Evolutionary conservation across 1,139 yeast species (phyloP), one percentile per base, ranked within the genome.

Genomic region (Saccharomycopsis hybrid): DNA sequence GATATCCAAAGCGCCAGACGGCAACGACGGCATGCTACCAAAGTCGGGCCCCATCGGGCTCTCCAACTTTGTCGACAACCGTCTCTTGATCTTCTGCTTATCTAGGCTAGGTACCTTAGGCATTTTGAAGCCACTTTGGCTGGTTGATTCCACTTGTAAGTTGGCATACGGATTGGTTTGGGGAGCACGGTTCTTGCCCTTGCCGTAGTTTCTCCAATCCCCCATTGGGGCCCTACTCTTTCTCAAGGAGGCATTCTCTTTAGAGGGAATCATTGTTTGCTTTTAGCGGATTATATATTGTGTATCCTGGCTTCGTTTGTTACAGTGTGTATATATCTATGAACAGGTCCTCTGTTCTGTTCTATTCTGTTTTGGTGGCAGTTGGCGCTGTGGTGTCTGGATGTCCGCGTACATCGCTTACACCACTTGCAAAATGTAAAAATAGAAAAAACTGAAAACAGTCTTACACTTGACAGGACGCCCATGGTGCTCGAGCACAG

Each of bases 61-160:
- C 13, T 51, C 55, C 2, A 50, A 44, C 31, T 50, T 53, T 49
- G 44, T 51, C 2, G 54, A 51, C 25, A 53, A 40, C 13, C 56
- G 27, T 31, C 55, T 13, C 32, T 50, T 52, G 53, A 69, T 69
- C 54, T 67, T 68, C 43, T 64, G 69, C 51, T 68, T 65, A 42
- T 66, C 70, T 44, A 61, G 62, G 32, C 63, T 62, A 45, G 62
- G 54, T 5, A 57, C 59, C 35, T 58, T 41, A 9, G 55, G 53
- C 5, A 49, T 39, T 5, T 39, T 41, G 31, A 49, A 38, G 13
- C 28, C 33, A n/a, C 30, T 38, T 5, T 32, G 30, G 35, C 25
- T 33, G 25, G 37, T 13, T n/a, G 48, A 40, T 55, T 54, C 51
- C 31, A 41, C 38, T 41, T 49, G 52, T 29, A 65, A 48, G 27